A percentile compares a stretch with the other conserved stretches of the same genome.
Conservation (phyloP, 2,329 filamentous ascomycete species). For the Verticillium zaregamsianum region DNA sequence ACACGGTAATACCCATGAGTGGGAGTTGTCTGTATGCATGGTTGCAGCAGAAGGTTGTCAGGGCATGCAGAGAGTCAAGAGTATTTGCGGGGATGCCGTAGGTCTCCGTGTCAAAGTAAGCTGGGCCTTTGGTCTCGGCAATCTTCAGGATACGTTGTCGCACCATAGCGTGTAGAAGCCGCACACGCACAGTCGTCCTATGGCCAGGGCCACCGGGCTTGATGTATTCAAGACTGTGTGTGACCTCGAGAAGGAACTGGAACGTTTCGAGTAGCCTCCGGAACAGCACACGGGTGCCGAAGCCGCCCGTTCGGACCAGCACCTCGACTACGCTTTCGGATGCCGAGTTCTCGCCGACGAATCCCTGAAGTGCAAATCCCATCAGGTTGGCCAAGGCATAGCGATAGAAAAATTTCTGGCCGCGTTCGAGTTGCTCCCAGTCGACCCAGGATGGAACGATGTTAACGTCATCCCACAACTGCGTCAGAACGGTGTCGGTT, state of each 20-base stretch:
- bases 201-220: slow-evolving; percentile 59
- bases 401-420: no score
- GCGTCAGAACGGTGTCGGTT: no score
- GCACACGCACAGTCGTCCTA: slow-evolving; percentile 56
- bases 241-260: slow-evolving; percentile 50
- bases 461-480: slow-evolving; percentile 30
- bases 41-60: slow-evolving; percentile 58
- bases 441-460: slow-evolving; percentile 62
- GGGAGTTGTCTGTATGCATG: slow-evolving; percentile 60
- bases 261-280: slow-evolving; percentile 48
- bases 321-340: slow-evolving; percentile 60
- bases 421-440: slow-evolving; percentile 38
- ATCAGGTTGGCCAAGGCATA: slow-evolving; percentile 31
- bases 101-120: slow-evolving; percentile 55
- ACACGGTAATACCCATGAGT: slow-evolving; percentile 57
- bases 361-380: slow-evolving; percentile 34
- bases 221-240: slow-evolving; percentile 51
- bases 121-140: slow-evolving; percentile 38
- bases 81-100: slow-evolving; percentile 62
- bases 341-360: slow-evolving; percentile 35
- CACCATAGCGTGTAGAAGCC: slow-evolving; percentile 61
- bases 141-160: slow-evolving; percentile 57
- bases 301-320: slow-evolving; percentile 61
- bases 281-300: slow-evolving; percentile 55
- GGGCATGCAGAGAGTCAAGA: slow-evolving; percentile 60